phyloP scores from a whole-genome alignment of 2,329 filamentous ascomycete species.

The Aspergillus sp. region DNA sequence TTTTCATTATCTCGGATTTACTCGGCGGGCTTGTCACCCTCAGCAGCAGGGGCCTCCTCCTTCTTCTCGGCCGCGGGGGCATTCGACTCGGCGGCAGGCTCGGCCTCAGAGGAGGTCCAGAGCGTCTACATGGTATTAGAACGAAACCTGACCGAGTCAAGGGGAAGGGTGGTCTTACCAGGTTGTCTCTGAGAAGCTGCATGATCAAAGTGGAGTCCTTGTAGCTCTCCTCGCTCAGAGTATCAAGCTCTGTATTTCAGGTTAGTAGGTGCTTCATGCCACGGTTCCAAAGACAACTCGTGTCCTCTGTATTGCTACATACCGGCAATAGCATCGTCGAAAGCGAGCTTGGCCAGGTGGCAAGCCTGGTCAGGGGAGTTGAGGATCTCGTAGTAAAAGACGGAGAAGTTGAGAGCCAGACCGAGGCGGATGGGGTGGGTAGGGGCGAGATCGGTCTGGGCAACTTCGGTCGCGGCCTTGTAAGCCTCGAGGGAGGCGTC shows the following conservation, averaged over 20 bases:
- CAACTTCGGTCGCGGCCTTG: conserved; percentile 90
- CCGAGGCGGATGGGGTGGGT: conserved; percentile 92
- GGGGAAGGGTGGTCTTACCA: conserved; percentile 57
- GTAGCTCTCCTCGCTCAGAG: conserved; percentile 97
- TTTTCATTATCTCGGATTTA: conserved; percentile 38
- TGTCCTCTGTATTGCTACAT: conserved; percentile 29
- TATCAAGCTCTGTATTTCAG: conserved; percentile 73
- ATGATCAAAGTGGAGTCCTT: conserved; percentile 99
- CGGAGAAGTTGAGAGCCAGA: conserved; percentile 92
- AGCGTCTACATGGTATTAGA: conserved; percentile 67
- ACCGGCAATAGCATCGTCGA: conserved; percentile 93
- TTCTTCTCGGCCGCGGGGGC: conserved; percentile 41
- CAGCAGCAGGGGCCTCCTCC: conserved; percentile 41
- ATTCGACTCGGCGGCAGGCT: conserved; percentile 64
- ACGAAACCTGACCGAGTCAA: background rate
- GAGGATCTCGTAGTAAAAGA: conserved; percentile 99
- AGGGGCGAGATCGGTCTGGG: conserved; percentile 82
- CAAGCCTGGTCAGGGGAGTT: conserved; percentile 98
- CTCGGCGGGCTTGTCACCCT: conserved; percentile 46
- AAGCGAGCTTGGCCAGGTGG: conserved; percentile 94
- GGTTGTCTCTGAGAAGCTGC: conserved; percentile 96
- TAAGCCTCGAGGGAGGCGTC: conserved; percentile 95
- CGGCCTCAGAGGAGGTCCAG: conserved; percentile 98
- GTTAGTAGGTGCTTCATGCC: conserved; percentile 18
- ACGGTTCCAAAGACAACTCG: background rate